Base-by-base conservation (phyloP, 2,329 filamentous ascomycete genomes). In the Parascedosporium putredinis region DNA sequence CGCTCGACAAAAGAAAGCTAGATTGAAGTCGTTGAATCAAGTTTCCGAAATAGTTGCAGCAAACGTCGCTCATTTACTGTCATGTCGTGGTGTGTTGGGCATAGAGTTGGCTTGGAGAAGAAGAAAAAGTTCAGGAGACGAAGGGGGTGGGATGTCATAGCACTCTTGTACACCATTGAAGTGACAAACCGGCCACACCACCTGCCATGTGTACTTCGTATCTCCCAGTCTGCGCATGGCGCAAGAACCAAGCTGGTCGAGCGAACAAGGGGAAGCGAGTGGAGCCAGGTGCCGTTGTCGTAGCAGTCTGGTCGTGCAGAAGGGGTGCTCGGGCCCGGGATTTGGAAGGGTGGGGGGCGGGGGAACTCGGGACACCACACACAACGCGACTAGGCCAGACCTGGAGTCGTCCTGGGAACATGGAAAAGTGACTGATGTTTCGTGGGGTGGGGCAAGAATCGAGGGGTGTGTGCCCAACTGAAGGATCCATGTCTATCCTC, bases 131-230 rank as follows among this genome's bases (percentile, higher is more conserved):
- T 20, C 20, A 42, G 18, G 38, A 23, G 24, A 38, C 22, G 10
- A 31, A 31, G 46, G 36, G 36, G 33, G 47, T 43, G 47, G 47
- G 36, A 49, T 49, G 25, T 49, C 47, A 43, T 49, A 38, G 24
- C 23, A 42, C 16, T 42, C 38, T 25, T 23, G 47, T 38, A 18
- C 46, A 10, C n/a, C n/a, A n/a, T n/a, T n/a, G n/a, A n/a, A 29
- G 14, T 14, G 18, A 4, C 24, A 20, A 16, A 14, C 16, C 43
- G 20, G 20, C 43, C 23, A 25, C 24, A 20, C 36, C 36, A 43
- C 27, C 23, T 14, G 16, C 23, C 27, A 16, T 45, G 42, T 29
- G 23, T 29, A 16, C 23, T 45, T 29, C 20, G 42, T 45, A 20
- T 14, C 42, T 27, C 14, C 12, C 23, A 20, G 40, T n/a, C n/a